phyloP scores from a whole-genome alignment of 345 rosid species.

The Adansonia digitata region DNA sequence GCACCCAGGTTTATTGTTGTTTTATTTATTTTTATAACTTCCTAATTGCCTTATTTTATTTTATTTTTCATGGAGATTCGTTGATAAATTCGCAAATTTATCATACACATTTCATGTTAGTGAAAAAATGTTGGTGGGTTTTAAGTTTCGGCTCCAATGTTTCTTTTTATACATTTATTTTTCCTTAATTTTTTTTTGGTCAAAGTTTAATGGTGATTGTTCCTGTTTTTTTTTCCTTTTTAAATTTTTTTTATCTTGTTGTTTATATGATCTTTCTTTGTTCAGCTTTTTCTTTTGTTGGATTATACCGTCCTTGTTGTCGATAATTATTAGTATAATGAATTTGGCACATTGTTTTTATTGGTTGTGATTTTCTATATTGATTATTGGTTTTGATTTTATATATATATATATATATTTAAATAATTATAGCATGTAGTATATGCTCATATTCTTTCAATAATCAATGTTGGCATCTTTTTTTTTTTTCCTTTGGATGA shows the following conservation, averaged over 20 bases:
- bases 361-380: background rate
- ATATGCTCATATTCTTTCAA: background rate
- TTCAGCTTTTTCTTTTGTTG: constrained; percentile 6
- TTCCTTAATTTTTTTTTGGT: background rate
- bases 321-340: background rate
- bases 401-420: too few relatives aligned
- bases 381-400: background rate
- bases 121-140: background rate
- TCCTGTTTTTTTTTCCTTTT: too few relatives aligned
- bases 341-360: background rate
- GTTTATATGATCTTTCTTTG: background rate
- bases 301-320: constrained; percentile 3
- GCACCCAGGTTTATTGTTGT: background rate
- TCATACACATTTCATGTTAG: background rate
- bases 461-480: background rate
- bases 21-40: too few relatives aligned
- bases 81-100: background rate
- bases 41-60: too few relatives aligned
- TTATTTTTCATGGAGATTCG: background rate
- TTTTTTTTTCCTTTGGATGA: background rate
- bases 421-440: background rate
- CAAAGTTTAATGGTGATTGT: background rate
- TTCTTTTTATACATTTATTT: background rate
- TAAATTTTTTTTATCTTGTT: background rate
- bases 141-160: background rate